A percentile compares a stretch with the other conserved stretches of the same genome.
Conservation (phyloP, 2,329 filamentous ascomycete genomes). For the Monosporascus sp. region DNA sequence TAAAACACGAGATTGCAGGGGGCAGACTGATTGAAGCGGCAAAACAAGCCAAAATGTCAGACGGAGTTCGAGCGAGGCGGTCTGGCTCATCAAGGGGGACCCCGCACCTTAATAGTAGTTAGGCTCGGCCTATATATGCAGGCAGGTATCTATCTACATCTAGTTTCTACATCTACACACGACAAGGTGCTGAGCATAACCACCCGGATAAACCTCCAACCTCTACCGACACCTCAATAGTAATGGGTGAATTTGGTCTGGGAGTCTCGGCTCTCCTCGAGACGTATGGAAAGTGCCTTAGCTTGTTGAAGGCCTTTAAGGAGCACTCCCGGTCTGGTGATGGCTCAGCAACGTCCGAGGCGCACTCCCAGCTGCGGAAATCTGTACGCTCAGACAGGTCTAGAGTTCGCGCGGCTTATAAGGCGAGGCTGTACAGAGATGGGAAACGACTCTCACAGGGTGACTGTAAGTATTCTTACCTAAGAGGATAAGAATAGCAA, state of each 20-base stretch:
- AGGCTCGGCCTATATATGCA: not conserved
- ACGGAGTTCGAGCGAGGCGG: too few species aligned
- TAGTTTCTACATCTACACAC: too few species aligned
- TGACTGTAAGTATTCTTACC: slow-evolving; percentile 35
- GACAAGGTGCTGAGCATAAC: too few species aligned
- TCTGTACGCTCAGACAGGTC: slow-evolving; percentile 34
- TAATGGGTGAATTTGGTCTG: slow-evolving; percentile 36
- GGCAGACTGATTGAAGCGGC: too few species aligned
- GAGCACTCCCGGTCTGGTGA: slow-evolving; percentile 5
- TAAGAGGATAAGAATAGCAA: not conserved
- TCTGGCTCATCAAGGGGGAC: too few species aligned
- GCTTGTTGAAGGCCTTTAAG: slow-evolving; percentile 33
- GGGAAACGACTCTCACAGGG: slow-evolving; percentile 40
- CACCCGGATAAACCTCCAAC: too few species aligned
- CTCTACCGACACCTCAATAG: slow-evolving; percentile 3
- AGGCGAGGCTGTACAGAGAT: slow-evolving; percentile 31
- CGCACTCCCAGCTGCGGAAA: slow-evolving; percentile 26
- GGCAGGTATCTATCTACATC: too few species aligned
- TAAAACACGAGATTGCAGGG: too few species aligned
- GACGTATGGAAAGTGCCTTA: slow-evolving; percentile 41
- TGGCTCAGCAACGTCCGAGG: slow-evolving; percentile 13
- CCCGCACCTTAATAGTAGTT: not conserved
- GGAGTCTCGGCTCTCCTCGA: slow-evolving; percentile 39
- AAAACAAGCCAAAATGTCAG: too few species aligned
- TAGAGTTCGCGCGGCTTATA: slow-evolving; percentile 38